Evolutionary conservation across 1,139 yeast species (phyloP).

Genomic region (Saccharomyces hybrid): DNA sequence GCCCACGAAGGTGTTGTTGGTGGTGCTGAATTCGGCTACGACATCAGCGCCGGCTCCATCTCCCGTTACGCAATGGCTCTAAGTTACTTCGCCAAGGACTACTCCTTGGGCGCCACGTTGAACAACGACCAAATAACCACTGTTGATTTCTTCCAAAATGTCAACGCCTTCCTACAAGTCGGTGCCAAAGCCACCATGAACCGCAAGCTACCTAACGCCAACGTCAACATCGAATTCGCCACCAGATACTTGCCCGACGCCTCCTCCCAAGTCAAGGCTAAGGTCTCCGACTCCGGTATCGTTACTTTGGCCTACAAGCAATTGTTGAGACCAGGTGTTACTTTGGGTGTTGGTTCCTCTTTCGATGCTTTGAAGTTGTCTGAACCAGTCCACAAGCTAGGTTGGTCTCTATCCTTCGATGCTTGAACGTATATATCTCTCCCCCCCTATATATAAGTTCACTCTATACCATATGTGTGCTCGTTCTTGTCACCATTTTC

Average conservation of each 20-base stretch:
- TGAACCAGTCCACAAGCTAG: constrained; percentile 97
- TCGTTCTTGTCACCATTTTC: background rate
- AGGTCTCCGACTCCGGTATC: constrained; percentile 93
- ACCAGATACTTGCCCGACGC: constrained; percentile 87
- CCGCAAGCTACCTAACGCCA: constrained; percentile 60
- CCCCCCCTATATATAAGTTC: background rate
- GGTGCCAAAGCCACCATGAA: constrained; percentile 98
- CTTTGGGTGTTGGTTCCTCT: constrained; percentile 94
- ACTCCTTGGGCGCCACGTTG: constrained; percentile 81
- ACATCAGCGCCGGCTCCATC: constrained; percentile 84
- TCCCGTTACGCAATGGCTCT: constrained; percentile 91
- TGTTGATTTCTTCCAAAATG: constrained; percentile 96
- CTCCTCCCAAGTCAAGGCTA: constrained; percentile 88
- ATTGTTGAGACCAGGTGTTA: constrained; percentile 93
- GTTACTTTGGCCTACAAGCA: constrained; percentile 94
- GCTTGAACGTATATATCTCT: constrained; percentile 39
- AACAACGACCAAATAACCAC: constrained; percentile 85
- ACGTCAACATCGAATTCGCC: constrained; percentile 85
- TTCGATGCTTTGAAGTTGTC: constrained; percentile 92
- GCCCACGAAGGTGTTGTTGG: constrained; percentile 95
- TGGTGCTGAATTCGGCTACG: constrained; percentile 96
- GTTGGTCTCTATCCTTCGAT: constrained; percentile 86
- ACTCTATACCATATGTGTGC: background rate
- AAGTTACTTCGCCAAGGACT: constrained; percentile 85
- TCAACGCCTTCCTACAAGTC: constrained; percentile 83